Base-by-base conservation (phyloP, 129 eudicot genomes). In the Arctium lappa region DNA sequence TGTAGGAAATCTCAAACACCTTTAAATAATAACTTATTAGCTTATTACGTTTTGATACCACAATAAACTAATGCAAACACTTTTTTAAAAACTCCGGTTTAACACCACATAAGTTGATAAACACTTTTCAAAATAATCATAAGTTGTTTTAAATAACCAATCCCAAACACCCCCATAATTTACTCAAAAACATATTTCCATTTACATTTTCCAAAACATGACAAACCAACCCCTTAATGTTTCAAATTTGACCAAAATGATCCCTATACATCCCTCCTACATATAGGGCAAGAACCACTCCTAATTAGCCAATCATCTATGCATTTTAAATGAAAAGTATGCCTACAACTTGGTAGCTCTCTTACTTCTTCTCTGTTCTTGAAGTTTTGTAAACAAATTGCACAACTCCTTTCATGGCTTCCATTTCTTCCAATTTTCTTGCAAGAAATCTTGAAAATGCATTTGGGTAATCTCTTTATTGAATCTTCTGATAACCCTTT, bases 221-320 rank as follows among this genome's bases (percentile, higher is more conserved):
- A 62, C 87, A 84, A 72, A 40, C 31, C 6, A 79, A 69, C 79
- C 77, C 80, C 62, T 40, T 78, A 2, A 56, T 22, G 63, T 71
- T 48, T 48, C 5, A 77, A 32, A 53, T 8, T 16, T 27, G 11
- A 56, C 72, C 8, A 56, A 29, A 27, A 27, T 22, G 34, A 70
- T 37, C 87, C 83, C 83, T 84, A 87, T 44, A 89, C 85, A 60
- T 91, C 86, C 7, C 73, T 77, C 79, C 97, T 85, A 75, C 97
- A 94, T 22, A 94, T 74, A 75, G 97, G 97, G 80, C 97, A 93
- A 42, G 91, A 87, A 34, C 89, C 97, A 68, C 83, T 89, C 15
- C 86, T 88, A 65, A 46, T 71, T 37, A 93, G 88, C 97, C 96
- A 93, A 77, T 89, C 86, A 72, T 93, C 97, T 79, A 93, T 89